Evolutionary conservation across 768 basidiomycete genomes (phyloP), one percentile per base, ranked within the genome.

Genomic region (Amanita rubescens): DNA sequence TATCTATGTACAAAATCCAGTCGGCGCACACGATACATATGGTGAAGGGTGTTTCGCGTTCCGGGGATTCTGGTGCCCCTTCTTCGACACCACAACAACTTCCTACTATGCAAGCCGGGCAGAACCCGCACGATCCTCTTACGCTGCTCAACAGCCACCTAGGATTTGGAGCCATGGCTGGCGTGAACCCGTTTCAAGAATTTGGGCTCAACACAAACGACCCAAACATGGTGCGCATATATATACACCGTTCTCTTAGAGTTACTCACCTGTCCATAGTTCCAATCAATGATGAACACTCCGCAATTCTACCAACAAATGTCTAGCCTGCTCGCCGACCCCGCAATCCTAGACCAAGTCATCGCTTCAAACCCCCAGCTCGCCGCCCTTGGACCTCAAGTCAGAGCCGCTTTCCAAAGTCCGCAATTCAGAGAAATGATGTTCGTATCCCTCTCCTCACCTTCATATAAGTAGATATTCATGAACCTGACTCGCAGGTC

Each of bases 201-300:
- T 83, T 95, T 81, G 95, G 94, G 1, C 47, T 95, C 41, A 99
- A 99, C 63, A 75, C 80, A 3, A 90, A 90, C 60, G 95, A 97
- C 65, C 94, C 94, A 0, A 96, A 97, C 66, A 90, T 95, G 82
- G 92, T 91, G 55, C 58, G 80, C 70, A 19, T 55, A 27, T 43
- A 19, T 55, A 27, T 43, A 5, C 27, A 47, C 35, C 3, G 9
- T 3, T 24, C 19, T 53, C 19, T n/a, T n/a, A n/a, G n/a, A 7
- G 25, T 24, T 5, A 15, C 14, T 12, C 15, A 25, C 22, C n/a
- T 43, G 25, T 27, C 50, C 22, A 49, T 61, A 92, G 88, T 73
- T 94, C 68, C 85, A 92, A 65, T 74, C 74, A 25, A 85, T 97
- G 87, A 79, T 96, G 76, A 82, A 87, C 62, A 85, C 81, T 15